These are phyloP conservation scores for Colletotrichum cereale DNA, from an alignment of 2,329 filamentous ascomycete species.

Conservation along the genomic window DNA sequence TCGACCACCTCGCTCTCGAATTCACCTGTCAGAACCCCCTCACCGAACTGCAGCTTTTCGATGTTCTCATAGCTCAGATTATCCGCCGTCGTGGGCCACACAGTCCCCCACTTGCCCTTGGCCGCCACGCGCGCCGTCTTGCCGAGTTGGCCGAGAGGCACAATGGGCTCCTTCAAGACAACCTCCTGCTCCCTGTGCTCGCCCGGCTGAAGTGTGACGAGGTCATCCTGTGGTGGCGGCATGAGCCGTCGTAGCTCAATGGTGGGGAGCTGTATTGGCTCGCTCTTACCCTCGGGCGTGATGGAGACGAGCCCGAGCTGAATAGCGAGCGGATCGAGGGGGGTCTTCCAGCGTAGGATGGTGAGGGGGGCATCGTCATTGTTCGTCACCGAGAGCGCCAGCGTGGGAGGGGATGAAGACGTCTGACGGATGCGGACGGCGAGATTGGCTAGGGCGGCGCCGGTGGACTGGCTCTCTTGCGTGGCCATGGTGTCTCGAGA, in stretches of 20 bases:
- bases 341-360: slow-evolving; percentile 58
- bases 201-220: slow-evolving; percentile 55
- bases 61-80: slow-evolving; percentile 35
- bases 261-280: slow-evolving; percentile 52
- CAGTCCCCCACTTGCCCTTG: slow-evolving; percentile 54
- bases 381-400: slow-evolving; percentile 57
- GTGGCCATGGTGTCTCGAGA: slow-evolving; percentile 28
- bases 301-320: slow-evolving; percentile 57
- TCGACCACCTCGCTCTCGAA: slow-evolving; percentile 37
- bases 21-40: slow-evolving; percentile 34
- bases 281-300: slow-evolving; percentile 49
- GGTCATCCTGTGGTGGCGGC: slow-evolving; percentile 54
- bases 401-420: slow-evolving; percentile 49
- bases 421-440: slow-evolving; percentile 52
- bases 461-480: slow-evolving; percentile 16
- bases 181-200: slow-evolving; percentile 51
- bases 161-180: slow-evolving; percentile 52
- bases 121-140: slow-evolving; percentile 50
- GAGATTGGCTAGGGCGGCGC: slow-evolving; percentile 43
- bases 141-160: slow-evolving; percentile 51
- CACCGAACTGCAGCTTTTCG: slow-evolving; percentile 38
- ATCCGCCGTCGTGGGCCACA: slow-evolving; percentile 47
- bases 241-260: slow-evolving; percentile 55
- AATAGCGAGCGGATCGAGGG: slow-evolving; percentile 58
- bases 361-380: slow-evolving; percentile 53